These are phyloP conservation scores for Coemansia sp. DNA, from an alignment of 192 early-diverging fungal species.

Conservation along the genomic window DNA sequence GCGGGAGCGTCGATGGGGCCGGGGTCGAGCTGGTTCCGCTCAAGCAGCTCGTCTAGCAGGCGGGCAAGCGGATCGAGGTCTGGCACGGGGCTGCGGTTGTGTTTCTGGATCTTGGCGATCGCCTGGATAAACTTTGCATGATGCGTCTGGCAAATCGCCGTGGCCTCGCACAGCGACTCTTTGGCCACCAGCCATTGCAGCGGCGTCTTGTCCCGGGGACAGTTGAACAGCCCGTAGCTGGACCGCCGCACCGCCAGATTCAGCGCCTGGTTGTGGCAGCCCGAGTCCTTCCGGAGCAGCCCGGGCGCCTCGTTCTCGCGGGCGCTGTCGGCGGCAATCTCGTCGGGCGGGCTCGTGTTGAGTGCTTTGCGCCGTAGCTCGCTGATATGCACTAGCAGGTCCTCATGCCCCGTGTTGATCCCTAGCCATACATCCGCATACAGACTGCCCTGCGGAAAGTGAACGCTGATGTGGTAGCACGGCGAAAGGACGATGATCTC, in stretches of 20 bases:
- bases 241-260: slow-evolving; percentile 22
- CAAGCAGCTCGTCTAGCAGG: slow-evolving; percentile 32
- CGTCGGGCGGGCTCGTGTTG: slow-evolving; percentile 35
- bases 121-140: slow-evolving; percentile 38
- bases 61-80: slow-evolving; percentile 19
- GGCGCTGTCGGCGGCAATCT: slow-evolving; percentile 7
- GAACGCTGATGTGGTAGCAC: slow-evolving; percentile 45
- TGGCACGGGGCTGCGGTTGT: slow-evolving; percentile 13
- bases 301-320: slow-evolving; percentile 2
- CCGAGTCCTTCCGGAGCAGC: slow-evolving; percentile 39
- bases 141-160: slow-evolving; percentile 30
- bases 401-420: slow-evolving; percentile 33
- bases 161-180: slow-evolving; percentile 31
- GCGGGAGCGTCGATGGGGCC: slow-evolving; percentile 26
- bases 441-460: slow-evolving; percentile 47
- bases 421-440: slow-evolving; percentile 52
- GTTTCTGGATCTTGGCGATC: slow-evolving; percentile 31
- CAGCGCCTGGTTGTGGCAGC: slow-evolving; percentile 10
- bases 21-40: slow-evolving; percentile 10
- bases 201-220: slow-evolving; percentile 21
- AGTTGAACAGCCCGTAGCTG: slow-evolving; percentile 41
- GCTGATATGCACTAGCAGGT: slow-evolving; percentile 42
- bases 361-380: slow-evolving; percentile 45
- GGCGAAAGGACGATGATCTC: slow-evolving; percentile 49
- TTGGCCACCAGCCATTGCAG: slow-evolving; percentile 46